Percentiles rank a stretch among this genome's conserved stretches.
Conservation (phyloP, 306 rosid genomes). For the Vachellia collinsii region DNA sequence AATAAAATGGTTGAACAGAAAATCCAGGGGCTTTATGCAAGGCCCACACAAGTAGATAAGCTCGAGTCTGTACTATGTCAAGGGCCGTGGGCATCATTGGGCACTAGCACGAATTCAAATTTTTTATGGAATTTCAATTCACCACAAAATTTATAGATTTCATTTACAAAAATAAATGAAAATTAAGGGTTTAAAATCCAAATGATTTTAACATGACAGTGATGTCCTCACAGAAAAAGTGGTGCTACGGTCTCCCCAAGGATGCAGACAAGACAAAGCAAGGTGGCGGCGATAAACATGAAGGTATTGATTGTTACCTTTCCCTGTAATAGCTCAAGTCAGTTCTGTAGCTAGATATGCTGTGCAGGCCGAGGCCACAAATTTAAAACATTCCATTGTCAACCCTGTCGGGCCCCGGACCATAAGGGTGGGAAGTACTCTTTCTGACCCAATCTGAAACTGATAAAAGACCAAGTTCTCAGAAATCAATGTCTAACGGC, state of each 20-base stretch:
- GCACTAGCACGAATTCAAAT: background rate
- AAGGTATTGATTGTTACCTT: conserved; percentile 11
- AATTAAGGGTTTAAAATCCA: background rate
- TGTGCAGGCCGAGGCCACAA: background rate
- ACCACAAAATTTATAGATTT: background rate
- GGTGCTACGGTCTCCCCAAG: background rate
- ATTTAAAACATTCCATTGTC: background rate
- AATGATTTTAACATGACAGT: background rate
- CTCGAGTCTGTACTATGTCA: conserved; percentile 33
- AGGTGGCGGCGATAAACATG: conserved; percentile 12
- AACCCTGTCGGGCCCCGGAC: background rate
- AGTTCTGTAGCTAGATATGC: background rate
- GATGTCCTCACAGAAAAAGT: background rate
- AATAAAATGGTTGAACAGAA: conserved; percentile 27
- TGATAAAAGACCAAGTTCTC: background rate
- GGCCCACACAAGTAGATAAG: conserved; percentile 27
- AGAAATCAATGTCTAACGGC: background rate
- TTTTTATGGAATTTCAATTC: background rate
- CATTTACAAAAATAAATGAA: background rate
- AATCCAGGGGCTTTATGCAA: conserved; percentile 25
- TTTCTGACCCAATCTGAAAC: background rate
- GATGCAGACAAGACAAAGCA: conserved; percentile 25
- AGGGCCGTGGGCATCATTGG: conserved; percentile 27
- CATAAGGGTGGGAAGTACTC: background rate
- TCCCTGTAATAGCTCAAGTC: conserved; percentile 11